Evolutionary conservation across 148 eudicot species (phyloP), one percentile per base, ranked within the genome.

Genomic region (Polygonum maritimum): DNA sequence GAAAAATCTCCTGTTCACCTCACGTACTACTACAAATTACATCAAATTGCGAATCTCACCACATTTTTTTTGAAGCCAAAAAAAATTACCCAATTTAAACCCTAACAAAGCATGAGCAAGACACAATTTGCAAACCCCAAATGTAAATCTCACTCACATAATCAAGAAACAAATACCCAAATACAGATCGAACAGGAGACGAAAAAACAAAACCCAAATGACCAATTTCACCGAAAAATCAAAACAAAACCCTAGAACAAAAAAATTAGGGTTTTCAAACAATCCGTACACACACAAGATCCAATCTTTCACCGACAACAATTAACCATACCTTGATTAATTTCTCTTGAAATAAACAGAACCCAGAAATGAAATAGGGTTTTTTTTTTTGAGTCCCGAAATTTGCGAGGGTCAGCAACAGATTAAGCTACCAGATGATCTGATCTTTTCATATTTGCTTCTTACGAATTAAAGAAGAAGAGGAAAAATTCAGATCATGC

Each of bases 371-470:
- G 11, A 3, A n/a, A 11, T 67, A 67, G 71, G 45, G 71, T 35
- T 67, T 35, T 16, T 67, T 35, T 16, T 26, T 26, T 26, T 26
- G 31, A 26, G 31, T 26, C 0, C 31, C 31, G 31, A 26, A 22
- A 67, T 4, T 67, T 67, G 71, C 45, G 19, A 44, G 44, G 16
- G 21, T 18, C 45, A 67, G 71, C 71, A 67, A 67, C 71, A 67
- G 71, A 67, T 67, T 67, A 67, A 67, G 71, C 71, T 67, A 67
- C 71, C 71, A 67, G 40, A 67, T 67, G 71, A 67, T 67, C 71
- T 67, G 71, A 67, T 35, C 7, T 67, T 38, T 67, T 16, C n/a
- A 9, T 13, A 26, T 7, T 13, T 4, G 14, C 15, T 15, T 8
- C 45, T 2, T 31, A 3, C 16, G 16, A 31, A 63, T 63, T 3